Percentiles rank a stretch among this genome's conserved stretches.
These are phyloP conservation scores for Cylindrotheca fusiformis DNA, from an alignment of 108 stramenopile species.

Conservation along the genomic window DNA sequence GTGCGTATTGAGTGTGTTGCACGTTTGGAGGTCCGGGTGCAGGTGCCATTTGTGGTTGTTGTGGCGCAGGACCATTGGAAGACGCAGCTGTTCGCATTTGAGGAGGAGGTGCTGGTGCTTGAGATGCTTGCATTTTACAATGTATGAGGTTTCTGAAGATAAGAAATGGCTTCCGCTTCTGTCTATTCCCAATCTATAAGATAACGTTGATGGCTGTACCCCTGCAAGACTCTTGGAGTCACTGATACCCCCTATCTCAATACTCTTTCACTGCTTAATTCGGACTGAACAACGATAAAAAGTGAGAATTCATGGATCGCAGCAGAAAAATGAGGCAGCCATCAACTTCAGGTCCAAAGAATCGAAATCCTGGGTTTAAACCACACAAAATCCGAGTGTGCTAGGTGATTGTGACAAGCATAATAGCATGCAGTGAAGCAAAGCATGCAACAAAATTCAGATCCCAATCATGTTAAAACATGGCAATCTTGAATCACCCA, in stretches of 20 bases:
- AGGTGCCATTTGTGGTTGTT: constrained; percentile 25
- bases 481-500: background rate
- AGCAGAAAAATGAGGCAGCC: background rate
- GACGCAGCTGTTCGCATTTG: background rate
- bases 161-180: no score
- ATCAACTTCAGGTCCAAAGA: no score
- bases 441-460: no score
- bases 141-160: no score
- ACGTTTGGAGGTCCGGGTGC: constrained; percentile 21
- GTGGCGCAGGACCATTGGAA: constrained; percentile 12
- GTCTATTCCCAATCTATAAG: background rate
- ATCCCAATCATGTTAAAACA: no score
- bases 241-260: background rate
- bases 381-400: no score
- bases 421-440: no score
- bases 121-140: constrained; percentile 32
- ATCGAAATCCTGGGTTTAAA: no score
- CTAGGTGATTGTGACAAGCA: no score
- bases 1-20: constrained; percentile 40
- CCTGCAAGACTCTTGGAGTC: background rate
- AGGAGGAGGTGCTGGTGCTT: constrained; percentile 19
- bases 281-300: background rate
- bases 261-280: background rate
- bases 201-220: background rate
- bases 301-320: background rate